A percentile compares a stretch with the other conserved stretches of the same genome.
These are phyloP conservation scores for Silene coronaria DNA, from an alignment of 179 eudicot species.

Conservation along the genomic window DNA sequence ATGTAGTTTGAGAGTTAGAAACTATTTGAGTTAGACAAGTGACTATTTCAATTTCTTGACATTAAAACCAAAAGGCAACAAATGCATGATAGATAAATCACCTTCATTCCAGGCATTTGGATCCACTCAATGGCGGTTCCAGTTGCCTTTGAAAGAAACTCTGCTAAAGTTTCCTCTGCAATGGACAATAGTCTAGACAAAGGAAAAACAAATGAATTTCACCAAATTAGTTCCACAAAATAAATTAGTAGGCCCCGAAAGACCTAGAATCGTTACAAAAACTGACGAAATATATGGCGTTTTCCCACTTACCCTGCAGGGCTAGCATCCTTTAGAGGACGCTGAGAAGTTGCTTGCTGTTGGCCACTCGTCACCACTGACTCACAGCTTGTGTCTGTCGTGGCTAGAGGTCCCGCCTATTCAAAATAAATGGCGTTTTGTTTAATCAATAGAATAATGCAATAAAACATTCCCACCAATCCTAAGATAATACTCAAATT, in stretches of 20 bases:
- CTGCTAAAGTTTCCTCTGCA: constrained; percentile 57
- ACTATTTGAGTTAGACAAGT: too few relatives aligned
- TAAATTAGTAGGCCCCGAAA: not conserved
- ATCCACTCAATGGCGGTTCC: constrained; percentile 58
- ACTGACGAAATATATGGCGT: not conserved
- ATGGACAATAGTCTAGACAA: constrained; percentile 44
- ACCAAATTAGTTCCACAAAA: not conserved
- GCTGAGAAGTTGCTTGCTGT: constrained; percentile 44
- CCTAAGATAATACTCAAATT: not conserved
- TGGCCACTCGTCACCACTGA: constrained; percentile 49
- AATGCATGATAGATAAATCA: constrained; percentile 4
- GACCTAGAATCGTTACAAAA: not conserved
- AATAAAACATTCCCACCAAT: not conserved
- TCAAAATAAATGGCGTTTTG: not conserved
- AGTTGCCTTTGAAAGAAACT: constrained; percentile 56
- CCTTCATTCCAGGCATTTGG: constrained; percentile 63
- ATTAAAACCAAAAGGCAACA: not conserved
- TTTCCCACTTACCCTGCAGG: constrained; percentile 40
- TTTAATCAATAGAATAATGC: constrained; percentile 10
- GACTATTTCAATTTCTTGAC: not conserved
- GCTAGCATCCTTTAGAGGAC: constrained; percentile 48
- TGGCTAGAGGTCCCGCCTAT: constrained; percentile 36
- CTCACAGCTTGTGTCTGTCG: constrained; percentile 46
- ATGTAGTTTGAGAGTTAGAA: not conserved
- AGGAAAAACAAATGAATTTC: not conserved